Conservation (phyloP, 2,329 filamentous ascomycete species). For the Aspergillus neotritici region DNA sequence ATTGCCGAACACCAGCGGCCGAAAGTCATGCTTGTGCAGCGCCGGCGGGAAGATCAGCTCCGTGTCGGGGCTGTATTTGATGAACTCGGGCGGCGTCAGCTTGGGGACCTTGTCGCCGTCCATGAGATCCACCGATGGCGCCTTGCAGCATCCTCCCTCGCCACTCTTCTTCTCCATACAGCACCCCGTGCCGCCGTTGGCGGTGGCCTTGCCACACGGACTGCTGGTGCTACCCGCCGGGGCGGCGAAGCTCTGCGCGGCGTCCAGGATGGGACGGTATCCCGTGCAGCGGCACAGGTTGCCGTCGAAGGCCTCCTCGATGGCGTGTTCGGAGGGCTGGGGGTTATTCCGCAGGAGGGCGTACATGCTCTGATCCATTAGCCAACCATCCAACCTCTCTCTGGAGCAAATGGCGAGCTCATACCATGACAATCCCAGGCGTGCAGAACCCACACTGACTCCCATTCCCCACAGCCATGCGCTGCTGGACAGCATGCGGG, state of each 20-base stretch:
- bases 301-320: constrained; percentile 96
- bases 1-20: constrained; percentile 81
- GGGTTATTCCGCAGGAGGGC: constrained; percentile 82
- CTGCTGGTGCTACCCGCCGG: constrained; percentile 32
- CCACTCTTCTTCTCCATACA: constrained; percentile 64
- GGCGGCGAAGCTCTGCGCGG: constrained; percentile 72
- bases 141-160: constrained; percentile 64
- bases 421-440: constrained; percentile 86
- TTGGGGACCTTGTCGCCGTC: constrained; percentile 38
- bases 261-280: constrained; percentile 88
- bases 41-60: constrained; percentile 90
- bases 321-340: constrained; percentile 68
- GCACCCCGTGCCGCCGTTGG: constrained; percentile 60
- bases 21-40: constrained; percentile 75
- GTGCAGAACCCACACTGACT: constrained; percentile 96
- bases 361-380: constrained; percentile 65
- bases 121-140: constrained; percentile 41
- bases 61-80: constrained; percentile 88
- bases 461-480: constrained; percentile 84
- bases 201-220: constrained; percentile 51
- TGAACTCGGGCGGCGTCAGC: constrained; percentile 85
- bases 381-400: background rate
- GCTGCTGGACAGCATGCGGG: constrained; percentile 85
- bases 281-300: constrained; percentile 95
- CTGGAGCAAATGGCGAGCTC: constrained; percentile 2